Evolutionary conservation across 352 stramenopile species (phyloP).

Genomic region (Pythium rhizo-oryzae): DNA sequence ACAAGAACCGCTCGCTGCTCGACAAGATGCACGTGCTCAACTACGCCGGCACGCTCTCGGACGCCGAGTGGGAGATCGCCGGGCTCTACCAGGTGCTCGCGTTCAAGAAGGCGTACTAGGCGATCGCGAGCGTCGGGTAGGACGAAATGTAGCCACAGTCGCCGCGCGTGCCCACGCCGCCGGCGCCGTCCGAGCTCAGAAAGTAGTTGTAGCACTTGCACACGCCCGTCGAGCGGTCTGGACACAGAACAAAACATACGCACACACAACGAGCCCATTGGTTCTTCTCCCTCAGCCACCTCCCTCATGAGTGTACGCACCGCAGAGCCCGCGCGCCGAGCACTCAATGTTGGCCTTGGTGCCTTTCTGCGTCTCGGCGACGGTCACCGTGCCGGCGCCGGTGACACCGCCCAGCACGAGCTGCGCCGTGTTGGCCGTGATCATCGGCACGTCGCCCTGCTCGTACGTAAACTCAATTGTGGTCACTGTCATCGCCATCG

Average conservation of each 20-base stretch:
- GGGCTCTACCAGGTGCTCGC: constrained; percentile 86
- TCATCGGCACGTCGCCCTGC: constrained; percentile 56
- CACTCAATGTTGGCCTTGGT: constrained; percentile 85
- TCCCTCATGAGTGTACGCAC: constrained; percentile 33
- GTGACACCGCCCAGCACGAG: constrained; percentile 21
- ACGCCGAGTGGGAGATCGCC: constrained; percentile 87
- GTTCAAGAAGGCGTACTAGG: constrained; percentile 83
- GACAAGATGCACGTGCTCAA: constrained; percentile 91
- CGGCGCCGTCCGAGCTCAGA: constrained; percentile 72
- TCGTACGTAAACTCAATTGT: constrained; percentile 72
- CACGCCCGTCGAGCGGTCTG: constrained; percentile 62
- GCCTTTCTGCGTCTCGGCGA: constrained; percentile 49
- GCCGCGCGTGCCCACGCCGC: constrained; percentile 75
- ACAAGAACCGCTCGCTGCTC: constrained; percentile 68
- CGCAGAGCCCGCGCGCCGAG: constrained; percentile 65
- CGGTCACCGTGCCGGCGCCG: constrained; percentile 10
- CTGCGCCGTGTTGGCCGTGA: constrained; percentile 40
- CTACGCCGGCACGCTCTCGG: constrained; percentile 79
- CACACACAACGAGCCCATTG: background rate
- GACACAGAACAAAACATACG: constrained; percentile 3
- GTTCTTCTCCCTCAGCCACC: background rate
- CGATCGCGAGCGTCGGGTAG: constrained; percentile 50
- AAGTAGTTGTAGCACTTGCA: constrained; percentile 82
- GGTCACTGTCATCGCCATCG: constrained; percentile 33
- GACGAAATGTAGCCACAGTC: constrained; percentile 91